A percentile compares a stretch with the other conserved stretches of the same genome.
Conservation (phyloP, 495 filamentous ascomycete species). For the Parathielavia hyrcaniae region DNA sequence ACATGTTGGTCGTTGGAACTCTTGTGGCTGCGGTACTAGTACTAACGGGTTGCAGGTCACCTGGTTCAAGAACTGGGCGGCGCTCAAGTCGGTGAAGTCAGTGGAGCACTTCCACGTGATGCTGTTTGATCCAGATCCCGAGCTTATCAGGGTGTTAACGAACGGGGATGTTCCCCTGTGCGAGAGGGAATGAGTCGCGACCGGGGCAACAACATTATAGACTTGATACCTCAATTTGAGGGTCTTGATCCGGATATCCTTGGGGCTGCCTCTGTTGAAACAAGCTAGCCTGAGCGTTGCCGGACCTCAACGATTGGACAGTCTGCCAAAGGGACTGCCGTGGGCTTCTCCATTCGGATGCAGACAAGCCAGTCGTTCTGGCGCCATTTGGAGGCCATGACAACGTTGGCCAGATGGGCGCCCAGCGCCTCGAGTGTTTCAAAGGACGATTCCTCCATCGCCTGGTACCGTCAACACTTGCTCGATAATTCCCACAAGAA, state of each 20-base stretch:
- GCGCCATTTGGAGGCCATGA: constrained; percentile 24
- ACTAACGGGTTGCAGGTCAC: constrained; percentile 48
- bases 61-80: constrained; percentile 89
- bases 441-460: constrained; percentile 51
- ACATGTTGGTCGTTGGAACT: constrained; percentile 34
- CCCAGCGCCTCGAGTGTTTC: constrained; percentile 59
- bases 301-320: constrained; percentile 49
- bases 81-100: constrained; percentile 72
- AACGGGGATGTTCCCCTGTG: constrained; percentile 62
- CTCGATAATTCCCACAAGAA: neutral
- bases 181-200: constrained; percentile 15
- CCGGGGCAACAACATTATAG: neutral
- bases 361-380: constrained; percentile 38
- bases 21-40: neutral
- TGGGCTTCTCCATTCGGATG: constrained; percentile 53
- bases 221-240: neutral
- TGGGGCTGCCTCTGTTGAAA: neutral
- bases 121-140: constrained; percentile 65
- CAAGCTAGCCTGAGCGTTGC: constrained; percentile 22
- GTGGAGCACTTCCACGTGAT: constrained; percentile 96
- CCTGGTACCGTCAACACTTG: constrained; percentile 32
- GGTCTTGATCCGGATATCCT: neutral
- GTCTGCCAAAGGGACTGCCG: constrained; percentile 53
- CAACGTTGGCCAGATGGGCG: constrained; percentile 37
- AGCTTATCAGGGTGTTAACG: constrained; percentile 66